Evolutionary conservation across 495 filamentous ascomycete species (phyloP), one percentile per base, ranked within the genome.

Genomic region (Aspergillus sclerotiicarbonarius): DNA sequence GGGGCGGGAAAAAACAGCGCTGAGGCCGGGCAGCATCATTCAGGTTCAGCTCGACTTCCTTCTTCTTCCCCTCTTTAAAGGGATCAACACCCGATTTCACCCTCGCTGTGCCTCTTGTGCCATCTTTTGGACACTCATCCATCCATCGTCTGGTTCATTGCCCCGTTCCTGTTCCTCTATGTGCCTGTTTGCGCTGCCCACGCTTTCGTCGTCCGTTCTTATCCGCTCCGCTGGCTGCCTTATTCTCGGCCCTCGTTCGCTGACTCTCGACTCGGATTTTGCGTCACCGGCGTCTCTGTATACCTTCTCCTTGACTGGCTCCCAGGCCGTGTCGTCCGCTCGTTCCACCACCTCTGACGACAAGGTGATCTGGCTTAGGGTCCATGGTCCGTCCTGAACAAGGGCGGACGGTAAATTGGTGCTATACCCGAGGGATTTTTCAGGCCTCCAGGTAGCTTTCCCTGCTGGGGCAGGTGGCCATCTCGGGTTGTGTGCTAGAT

Each of bases 331-430:
- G 21, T 65, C 65, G 32, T 58, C 57, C 55, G 59, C 47, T 31
- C 45, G 51, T 56, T 48, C 61, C 44, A 59, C 62, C 52, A 64
- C 58, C 59, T 67, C 66, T 48, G 54, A 60, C 45, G 53, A 65
- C 71, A 67, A 72, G 63, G 71, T 77, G 72, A 64, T 74, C 69
- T 82, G 79, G 74, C 66, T 81, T 81, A 75, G 79, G 80, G 80
- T 76, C 59, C 64, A 70, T 57, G 70, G 80, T 82, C 80, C 80
- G 80, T 80, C 80, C 78, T 83, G 78, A 82, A 74, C 64, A 73
- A 78, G 79, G 80, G 75, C 80, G 80, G 80, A 82, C 80, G 80
- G 75, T 81, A 82, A 82, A 72, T 64, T 46, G 52, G 54, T 51
- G 41, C 50, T 45, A 56, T 41, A 12, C 37, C 37, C 37, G 37